A percentile compares a stretch with the other conserved stretches of the same genome.
These are phyloP conservation scores for Mycena pura DNA, from an alignment of 768 basidiomycete genomes.

Conservation along the genomic window DNA sequence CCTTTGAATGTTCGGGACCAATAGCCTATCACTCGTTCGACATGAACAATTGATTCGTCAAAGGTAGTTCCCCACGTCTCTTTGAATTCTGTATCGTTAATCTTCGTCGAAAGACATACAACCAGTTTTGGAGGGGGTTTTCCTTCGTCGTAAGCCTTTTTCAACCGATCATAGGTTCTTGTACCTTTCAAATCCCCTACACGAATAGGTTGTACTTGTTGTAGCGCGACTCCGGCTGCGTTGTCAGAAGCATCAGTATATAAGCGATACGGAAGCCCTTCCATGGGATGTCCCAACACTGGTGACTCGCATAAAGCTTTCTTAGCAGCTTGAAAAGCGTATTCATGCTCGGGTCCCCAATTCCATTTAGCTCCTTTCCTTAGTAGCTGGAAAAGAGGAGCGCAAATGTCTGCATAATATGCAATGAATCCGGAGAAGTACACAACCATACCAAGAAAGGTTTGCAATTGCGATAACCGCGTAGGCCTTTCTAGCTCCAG, in stretches of 20 bases:
- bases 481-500: background rate
- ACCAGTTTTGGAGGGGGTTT: background rate
- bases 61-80: background rate
- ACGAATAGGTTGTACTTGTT: conserved; percentile 22
- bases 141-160: conserved; percentile 13
- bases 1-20: conserved; percentile 29
- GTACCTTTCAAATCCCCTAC: conserved; percentile 17
- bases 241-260: conserved; percentile 32
- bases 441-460: conserved; percentile 26
- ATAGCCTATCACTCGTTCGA: conserved; percentile 32
- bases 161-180: background rate
- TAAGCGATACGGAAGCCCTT: conserved; percentile 29
- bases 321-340: conserved; percentile 30
- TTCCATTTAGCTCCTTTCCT: conserved; percentile 4
- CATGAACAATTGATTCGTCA: background rate
- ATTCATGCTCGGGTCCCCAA: conserved; percentile 16
- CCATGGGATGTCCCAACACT: conserved; percentile 28
- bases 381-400: conserved; percentile 7
- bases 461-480: conserved; percentile 16
- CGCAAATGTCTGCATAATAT: conserved; percentile 14
- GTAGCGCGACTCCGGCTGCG: conserved; percentile 11
- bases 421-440: conserved; percentile 22
- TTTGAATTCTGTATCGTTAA: background rate
- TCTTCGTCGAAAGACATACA: background rate
- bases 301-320: conserved; percentile 28